These are phyloP conservation scores for Cryphonectria naterciae DNA, from an alignment of 2,329 filamentous ascomycete genomes.

Conservation along the genomic window DNA sequence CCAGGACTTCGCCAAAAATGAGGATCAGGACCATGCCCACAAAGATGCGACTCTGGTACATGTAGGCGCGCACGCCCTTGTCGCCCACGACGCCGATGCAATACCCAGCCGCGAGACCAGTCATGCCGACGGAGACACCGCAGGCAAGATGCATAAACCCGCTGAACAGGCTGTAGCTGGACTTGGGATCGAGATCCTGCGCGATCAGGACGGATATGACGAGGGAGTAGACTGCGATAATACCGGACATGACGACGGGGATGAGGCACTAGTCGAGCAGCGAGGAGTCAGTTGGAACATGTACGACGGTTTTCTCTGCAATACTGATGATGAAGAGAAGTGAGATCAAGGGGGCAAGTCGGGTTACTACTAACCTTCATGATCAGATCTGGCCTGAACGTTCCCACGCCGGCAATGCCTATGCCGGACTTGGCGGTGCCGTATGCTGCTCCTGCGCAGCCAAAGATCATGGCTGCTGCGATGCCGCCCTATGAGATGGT, in stretches of 20 bases:
- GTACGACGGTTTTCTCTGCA: neutral
- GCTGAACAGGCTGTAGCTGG: slow-evolving; percentile 82
- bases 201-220: slow-evolving; percentile 97
- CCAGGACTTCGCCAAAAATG: slow-evolving; percentile 97
- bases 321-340: neutral
- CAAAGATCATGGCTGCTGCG: slow-evolving; percentile 81
- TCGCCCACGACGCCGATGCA: slow-evolving; percentile 96
- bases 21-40: slow-evolving; percentile 98
- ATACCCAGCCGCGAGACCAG: slow-evolving; percentile 92
- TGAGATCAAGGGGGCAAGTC: neutral
- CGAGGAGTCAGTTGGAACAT: slow-evolving; percentile 5
- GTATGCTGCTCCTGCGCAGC: slow-evolving; percentile 80
- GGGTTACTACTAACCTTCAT: slow-evolving; percentile 71
- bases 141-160: slow-evolving; percentile 94
- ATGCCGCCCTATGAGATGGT: slow-evolving; percentile 67
- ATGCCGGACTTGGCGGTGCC: slow-evolving; percentile 88
- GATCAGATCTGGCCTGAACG: slow-evolving; percentile 83
- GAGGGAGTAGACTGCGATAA: slow-evolving; percentile 96
- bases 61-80: slow-evolving; percentile 89
- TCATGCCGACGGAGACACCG: slow-evolving; percentile 87
- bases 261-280: slow-evolving; percentile 69
- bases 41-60: slow-evolving; percentile 94
- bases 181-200: slow-evolving; percentile 76
- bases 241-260: slow-evolving; percentile 97
- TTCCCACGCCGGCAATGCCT: slow-evolving; percentile 83